Percentiles rank a stretch among this genome's conserved stretches.
Conservation (phyloP, 1,284 basidiomycete species). For the Ceraceosorus bombacis region DNA sequence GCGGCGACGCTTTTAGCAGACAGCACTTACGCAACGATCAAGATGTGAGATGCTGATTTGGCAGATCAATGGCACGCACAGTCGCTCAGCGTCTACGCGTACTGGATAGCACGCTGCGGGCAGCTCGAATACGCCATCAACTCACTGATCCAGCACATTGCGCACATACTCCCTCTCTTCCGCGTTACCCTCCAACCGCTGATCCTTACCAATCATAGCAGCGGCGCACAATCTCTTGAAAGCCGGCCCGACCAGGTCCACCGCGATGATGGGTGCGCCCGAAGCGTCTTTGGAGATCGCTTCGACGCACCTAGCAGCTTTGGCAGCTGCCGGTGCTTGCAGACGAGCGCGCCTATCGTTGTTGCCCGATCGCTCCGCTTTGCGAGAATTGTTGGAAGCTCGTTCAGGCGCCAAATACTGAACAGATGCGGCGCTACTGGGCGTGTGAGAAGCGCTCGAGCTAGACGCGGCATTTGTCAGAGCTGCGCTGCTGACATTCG, state of each 20-base stretch:
- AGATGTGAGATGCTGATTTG: neutral
- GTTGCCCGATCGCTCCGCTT: conserved; percentile 32
- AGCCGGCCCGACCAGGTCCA: conserved; percentile 28
- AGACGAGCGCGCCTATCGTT: conserved; percentile 20
- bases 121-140: no score
- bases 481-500: conserved; percentile 1
- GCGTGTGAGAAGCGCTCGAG: neutral
- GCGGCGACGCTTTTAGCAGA: neutral
- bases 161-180: conserved; percentile 40
- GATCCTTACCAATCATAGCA: conserved; percentile 13
- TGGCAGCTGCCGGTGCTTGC: conserved; percentile 26
- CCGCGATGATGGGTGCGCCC: conserved; percentile 35
- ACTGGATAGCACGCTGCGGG: no score
- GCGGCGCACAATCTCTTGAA: conserved; percentile 26
- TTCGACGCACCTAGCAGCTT: conserved; percentile 29
- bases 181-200: conserved; percentile 3
- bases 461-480: neutral
- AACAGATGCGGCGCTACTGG: conserved; percentile 2
- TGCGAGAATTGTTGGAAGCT: conserved; percentile 17
- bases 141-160: conserved; percentile 16
- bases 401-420: conserved; percentile 29
- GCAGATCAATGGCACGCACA: no score
- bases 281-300: conserved; percentile 21
- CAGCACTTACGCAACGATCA: conserved; percentile 8
- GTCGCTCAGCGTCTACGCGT: no score